Evolutionary conservation across 2,329 filamentous ascomycete species (phyloP).

Genomic region (Cryphonectria radicalis): DNA sequence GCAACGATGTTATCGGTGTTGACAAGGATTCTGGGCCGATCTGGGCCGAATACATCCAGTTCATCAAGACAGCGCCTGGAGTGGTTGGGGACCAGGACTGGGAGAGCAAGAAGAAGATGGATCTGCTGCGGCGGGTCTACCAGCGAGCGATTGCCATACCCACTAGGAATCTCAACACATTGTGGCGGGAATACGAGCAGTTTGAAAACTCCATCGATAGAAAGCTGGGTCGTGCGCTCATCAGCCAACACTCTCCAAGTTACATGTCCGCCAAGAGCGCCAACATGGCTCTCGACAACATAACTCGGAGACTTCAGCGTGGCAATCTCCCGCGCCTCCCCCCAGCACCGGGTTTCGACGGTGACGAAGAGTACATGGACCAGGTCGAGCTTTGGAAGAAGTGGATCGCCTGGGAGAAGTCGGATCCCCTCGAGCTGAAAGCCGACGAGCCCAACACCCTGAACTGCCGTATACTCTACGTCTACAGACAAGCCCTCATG

Average conservation of each 20-base stretch:
- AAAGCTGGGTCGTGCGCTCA: conserved; percentile 87
- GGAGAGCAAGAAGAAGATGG: conserved; percentile 99
- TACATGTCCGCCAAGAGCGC: conserved; percentile 97
- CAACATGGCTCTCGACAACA: conserved; percentile 87
- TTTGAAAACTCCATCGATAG: conserved; percentile 97
- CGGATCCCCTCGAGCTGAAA: conserved; percentile 85
- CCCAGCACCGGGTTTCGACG: conserved; percentile 83
- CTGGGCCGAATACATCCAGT: conserved; percentile 94
- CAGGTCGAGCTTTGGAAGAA: conserved; percentile 90
- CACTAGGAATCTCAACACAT: conserved; percentile 76
- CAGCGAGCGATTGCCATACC: conserved; percentile 88
- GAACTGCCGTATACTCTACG: conserved; percentile 80
- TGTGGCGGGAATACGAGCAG: conserved; percentile 98
- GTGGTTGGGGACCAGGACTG: conserved; percentile 82
- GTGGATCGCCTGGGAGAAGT: conserved; percentile 96
- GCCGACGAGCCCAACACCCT: conserved; percentile 77
- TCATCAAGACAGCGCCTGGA: conserved; percentile 87
- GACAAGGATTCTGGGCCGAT: conserved; percentile 88
- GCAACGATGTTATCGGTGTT: conserved; percentile 73
- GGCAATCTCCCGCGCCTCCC: conserved; percentile 81
- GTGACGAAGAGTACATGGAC: conserved; percentile 78
- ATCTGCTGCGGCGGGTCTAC: conserved; percentile 87
- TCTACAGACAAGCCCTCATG: conserved; percentile 94
- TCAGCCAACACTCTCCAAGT: conserved; percentile 87
- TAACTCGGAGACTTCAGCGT: conserved; percentile 75